These are phyloP conservation scores for Leucogyrophana mollusca DNA, from an alignment of 768 basidiomycete genomes.

Conservation along the genomic window DNA sequence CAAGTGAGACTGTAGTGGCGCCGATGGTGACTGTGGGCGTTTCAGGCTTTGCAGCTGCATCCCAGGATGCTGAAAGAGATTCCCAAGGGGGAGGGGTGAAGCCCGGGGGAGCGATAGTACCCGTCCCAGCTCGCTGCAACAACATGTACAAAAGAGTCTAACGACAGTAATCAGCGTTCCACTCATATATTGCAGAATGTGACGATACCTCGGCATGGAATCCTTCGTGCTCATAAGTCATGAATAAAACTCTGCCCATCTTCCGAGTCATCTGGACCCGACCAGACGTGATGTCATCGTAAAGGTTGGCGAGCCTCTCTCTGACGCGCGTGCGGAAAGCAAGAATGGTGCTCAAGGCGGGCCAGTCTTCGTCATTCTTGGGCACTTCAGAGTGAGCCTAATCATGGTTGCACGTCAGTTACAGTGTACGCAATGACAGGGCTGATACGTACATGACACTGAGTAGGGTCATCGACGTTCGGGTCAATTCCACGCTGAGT, in stretches of 20 bases:
- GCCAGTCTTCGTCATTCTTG: conserved; percentile 81
- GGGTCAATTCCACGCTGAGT: conserved; percentile 92
- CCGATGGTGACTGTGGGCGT: conserved; percentile 53
- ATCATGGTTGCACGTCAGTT: conserved; percentile 2
- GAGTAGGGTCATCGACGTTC: conserved; percentile 83
- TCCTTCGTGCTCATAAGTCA: conserved; percentile 90
- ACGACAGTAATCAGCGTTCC: conserved; percentile 3
- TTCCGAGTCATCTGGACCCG: conserved; percentile 54
- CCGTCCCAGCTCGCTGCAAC: conserved; percentile 73
- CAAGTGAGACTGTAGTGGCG: conserved; percentile 59
- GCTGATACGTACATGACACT: conserved; percentile 68
- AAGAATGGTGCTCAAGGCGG: conserved; percentile 64
- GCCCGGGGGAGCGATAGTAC: conserved; percentile 75
- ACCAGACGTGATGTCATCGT: conserved; percentile 63
- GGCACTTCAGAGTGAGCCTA: conserved; percentile 93
- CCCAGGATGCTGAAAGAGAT: conserved; percentile 47
- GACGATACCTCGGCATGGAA: conserved; percentile 71
- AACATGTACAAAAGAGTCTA: conserved; percentile 94
- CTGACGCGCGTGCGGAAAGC: conserved; percentile 79
- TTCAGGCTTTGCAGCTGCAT: conserved; percentile 39
- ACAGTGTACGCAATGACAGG: neutral
- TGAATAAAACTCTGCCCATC: conserved; percentile 78
- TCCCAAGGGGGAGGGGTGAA: conserved; percentile 76
- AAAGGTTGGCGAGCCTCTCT: conserved; percentile 66
- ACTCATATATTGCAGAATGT: neutral